A percentile compares a stretch with the other conserved stretches of the same genome.
Conservation (phyloP, 768 basidiomycete genomes). For the Leccinum rimulosum region DNA sequence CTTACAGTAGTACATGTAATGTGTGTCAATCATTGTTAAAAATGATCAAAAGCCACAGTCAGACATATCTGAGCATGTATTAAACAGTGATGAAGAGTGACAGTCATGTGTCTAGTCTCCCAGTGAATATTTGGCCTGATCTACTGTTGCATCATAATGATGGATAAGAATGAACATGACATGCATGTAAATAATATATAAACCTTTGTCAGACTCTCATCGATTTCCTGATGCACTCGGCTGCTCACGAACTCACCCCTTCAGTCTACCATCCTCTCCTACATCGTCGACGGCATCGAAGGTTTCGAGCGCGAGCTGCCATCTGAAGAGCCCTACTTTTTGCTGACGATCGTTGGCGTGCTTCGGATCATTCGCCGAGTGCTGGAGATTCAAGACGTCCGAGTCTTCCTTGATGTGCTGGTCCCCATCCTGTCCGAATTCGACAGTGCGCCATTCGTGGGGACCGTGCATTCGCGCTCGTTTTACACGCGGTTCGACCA, state of each 20-base stretch:
- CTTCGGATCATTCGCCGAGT: conserved; percentile 79
- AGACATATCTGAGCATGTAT: no score
- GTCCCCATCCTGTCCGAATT: conserved; percentile 73
- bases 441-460: conserved; percentile 52
- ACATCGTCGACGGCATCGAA: conserved; percentile 77
- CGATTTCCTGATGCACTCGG: no score
- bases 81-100: no score
- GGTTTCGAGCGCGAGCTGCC: conserved; percentile 71
- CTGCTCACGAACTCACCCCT: conserved; percentile 70
- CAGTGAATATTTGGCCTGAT: no score
- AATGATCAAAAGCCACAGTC: no score
- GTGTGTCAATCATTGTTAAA: no score
- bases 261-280: conserved; percentile 70
- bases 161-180: no score
- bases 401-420: conserved; percentile 75
- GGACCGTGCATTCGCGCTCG: conserved; percentile 58
- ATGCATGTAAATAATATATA: no score
- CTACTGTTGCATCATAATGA: no score
- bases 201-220: no score
- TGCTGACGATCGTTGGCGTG: conserved; percentile 72
- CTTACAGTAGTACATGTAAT: no score
- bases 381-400: conserved; percentile 78
- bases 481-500: conserved; percentile 75
- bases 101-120: no score
- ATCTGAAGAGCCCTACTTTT: conserved; percentile 61